Evolutionary conservation across 2,329 filamentous ascomycete species (phyloP), one percentile per base, ranked within the genome.

Genomic region (Bisporella sp.): DNA sequence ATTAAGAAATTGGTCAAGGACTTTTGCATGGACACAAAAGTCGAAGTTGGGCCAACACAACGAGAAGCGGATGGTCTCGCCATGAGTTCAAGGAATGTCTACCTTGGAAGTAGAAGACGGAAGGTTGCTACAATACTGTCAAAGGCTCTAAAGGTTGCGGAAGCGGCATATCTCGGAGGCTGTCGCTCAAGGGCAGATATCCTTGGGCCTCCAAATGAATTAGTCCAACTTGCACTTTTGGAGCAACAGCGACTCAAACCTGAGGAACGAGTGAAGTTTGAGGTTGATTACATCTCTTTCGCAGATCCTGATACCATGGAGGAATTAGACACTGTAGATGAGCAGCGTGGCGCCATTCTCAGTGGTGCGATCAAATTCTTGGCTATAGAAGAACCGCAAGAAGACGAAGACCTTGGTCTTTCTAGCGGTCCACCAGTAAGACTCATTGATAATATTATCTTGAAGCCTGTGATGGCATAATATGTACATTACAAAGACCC

Each of bases 321-420:
- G 53, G 92, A 97, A 69, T 62, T 96, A 1, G 76, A 85, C 0
- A 66, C 71, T 9, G 77, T 97, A 2, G 87, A 96, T 62, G 74
- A 77, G 0, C 69, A 71, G 0, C 81, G 73, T 56, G 92, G 92
- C 1, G 91, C 85, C 0, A 85, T 99, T 35, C 69, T 99, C 51
- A 97, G 92, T 65, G 90, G 89, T 4, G 93, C 93, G 0, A 74
- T 99, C 51, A 93, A 88, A 70, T 95, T 99, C 85, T 66, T 89
- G 43, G 87, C 90, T 0, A 73, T 96, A 1, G 87, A 95, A 64
- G 76, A 80, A 47, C 75, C 84, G 1, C 76, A 74, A 45, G 71
- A 80, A 5, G 87, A 78, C 0, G 91, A 97, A 66, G 83, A 90
- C 57, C 68, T 91, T 30, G 90, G 90, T 4, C 81, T 81, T 54